These are phyloP conservation scores for Calocybe indica DNA, from an alignment of 768 basidiomycete species.

Conservation along the genomic window DNA sequence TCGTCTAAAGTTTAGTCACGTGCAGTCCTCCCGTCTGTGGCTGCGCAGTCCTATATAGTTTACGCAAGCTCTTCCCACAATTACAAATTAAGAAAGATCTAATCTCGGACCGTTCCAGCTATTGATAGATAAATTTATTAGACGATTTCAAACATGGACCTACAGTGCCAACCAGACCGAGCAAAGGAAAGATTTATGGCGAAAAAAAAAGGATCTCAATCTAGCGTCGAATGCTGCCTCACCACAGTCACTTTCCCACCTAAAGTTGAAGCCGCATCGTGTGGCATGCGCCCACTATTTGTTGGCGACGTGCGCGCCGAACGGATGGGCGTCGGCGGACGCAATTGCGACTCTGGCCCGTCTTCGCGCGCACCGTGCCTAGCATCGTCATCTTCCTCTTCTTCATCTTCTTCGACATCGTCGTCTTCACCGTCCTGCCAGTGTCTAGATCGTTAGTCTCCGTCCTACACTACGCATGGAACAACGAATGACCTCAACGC, in stretches of 20 bases:
- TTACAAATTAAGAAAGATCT: too few relatives aligned
- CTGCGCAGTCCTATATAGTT: too few relatives aligned
- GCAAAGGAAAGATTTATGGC: too few relatives aligned
- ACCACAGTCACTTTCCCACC: slow-evolving; percentile 46
- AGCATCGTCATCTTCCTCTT: slow-evolving; percentile 39
- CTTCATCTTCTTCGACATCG: slow-evolving; percentile 58
- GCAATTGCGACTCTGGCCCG: slow-evolving; percentile 9
- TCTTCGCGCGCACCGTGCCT: slow-evolving; percentile 7
- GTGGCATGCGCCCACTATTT: slow-evolving; percentile 38
- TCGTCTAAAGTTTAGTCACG: neutral
- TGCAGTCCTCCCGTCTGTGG: too few relatives aligned
- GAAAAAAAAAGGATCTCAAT: slow-evolving; percentile 17
- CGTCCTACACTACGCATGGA: slow-evolving; percentile 4
- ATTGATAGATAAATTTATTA: too few relatives aligned
- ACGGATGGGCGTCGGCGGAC: slow-evolving; percentile 33
- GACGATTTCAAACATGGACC: too few relatives aligned
- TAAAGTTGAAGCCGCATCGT: slow-evolving; percentile 25
- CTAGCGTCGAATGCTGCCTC: slow-evolving; percentile 32
- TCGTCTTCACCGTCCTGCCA: slow-evolving; percentile 50
- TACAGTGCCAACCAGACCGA: too few relatives aligned
- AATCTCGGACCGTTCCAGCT: too few relatives aligned
- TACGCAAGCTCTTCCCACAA: too few relatives aligned
- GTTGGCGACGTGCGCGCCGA: slow-evolving; percentile 50
- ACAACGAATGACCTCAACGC: slow-evolving; percentile 20
- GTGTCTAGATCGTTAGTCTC: slow-evolving; percentile 6